Percentiles rank a stretch among this genome's conserved stretches.
phyloP scores from a whole-genome alignment of 2,329 filamentous ascomycete species.

The Ophiostoma australiae region DNA sequence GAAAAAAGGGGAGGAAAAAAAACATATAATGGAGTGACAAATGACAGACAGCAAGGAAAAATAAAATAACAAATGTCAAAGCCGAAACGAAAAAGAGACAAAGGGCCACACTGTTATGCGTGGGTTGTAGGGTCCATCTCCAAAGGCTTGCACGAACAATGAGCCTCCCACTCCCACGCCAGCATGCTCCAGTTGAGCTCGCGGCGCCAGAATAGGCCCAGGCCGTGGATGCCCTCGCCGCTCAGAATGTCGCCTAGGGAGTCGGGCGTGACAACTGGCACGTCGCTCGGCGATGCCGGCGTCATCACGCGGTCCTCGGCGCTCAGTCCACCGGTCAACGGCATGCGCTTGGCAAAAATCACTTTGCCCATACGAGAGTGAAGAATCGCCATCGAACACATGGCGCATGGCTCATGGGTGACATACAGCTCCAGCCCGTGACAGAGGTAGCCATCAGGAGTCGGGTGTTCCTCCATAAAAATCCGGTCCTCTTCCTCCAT shows the following conservation, averaged over 20 bases:
- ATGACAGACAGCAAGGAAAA: not conserved
- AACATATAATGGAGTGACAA: not conserved
- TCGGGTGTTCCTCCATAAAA: conserved; percentile 60
- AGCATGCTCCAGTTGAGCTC: conserved; percentile 84
- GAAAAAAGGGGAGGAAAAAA: not conserved
- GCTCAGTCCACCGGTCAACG: conserved; percentile 73
- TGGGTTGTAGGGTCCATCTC: conserved; percentile 26
- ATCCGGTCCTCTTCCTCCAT: conserved; percentile 60
- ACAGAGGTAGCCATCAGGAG: conserved; percentile 82
- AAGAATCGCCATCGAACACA: conserved; percentile 94
- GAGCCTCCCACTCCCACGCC: conserved; percentile 68
- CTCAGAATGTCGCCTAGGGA: not conserved
- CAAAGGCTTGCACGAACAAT: conserved; percentile 35
- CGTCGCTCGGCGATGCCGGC: not conserved
- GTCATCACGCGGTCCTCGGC: conserved; percentile 59
- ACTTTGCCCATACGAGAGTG: conserved; percentile 88
- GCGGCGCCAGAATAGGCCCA: conserved; percentile 65
- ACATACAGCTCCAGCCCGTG: conserved; percentile 90
- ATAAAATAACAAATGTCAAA: not conserved
- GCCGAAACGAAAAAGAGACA: not conserved
- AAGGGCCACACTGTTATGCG: conserved; percentile 21
- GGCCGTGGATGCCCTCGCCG: conserved; percentile 42
- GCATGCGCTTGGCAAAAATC: conserved; percentile 75
- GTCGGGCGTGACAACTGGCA: not conserved
- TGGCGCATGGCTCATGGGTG: conserved; percentile 92